These are phyloP conservation scores for Saururus chinensis DNA, from an alignment of 164 flowering plant genomes.

Conservation along the genomic window DNA sequence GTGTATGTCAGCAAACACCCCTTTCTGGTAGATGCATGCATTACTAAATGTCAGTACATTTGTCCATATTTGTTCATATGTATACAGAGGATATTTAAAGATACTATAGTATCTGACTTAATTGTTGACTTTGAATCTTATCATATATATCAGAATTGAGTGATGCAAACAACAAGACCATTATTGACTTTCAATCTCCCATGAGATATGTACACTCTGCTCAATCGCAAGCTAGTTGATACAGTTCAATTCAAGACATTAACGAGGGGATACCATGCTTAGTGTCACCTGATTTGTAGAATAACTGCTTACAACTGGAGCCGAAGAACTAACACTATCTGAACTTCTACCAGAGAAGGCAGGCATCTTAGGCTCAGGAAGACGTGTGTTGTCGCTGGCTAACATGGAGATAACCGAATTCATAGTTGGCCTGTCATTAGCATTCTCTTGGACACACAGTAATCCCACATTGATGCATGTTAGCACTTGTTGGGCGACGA, in stretches of 20 bases:
- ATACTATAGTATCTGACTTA: no score
- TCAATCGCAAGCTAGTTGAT: not conserved
- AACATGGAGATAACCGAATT: not conserved
- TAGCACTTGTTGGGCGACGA: not conserved
- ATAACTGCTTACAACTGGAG: not conserved
- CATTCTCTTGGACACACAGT: conserved; percentile 3
- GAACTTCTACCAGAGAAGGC: conserved; percentile 14
- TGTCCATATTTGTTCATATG: no score
- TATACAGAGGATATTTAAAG: no score
- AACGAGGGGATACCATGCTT: not conserved
- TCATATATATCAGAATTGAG: no score
- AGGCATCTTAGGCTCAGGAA: conserved; percentile 18
- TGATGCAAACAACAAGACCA: no score
- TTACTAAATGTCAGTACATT: no score
- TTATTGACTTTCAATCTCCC: no score
- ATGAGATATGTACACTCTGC: not conserved
- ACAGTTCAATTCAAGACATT: not conserved
- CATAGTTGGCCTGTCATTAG: conserved; percentile 3
- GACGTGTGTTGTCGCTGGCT: conserved; percentile 17
- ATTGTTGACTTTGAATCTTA: no score
- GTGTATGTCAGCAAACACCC: no score
- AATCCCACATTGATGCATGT: conserved; percentile 3
- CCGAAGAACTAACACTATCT: not conserved
- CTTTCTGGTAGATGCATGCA: no score
- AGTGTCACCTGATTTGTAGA: not conserved